Conservation (phyloP, 2,329 filamentous ascomycete species). For the Rutstroemia sp. region DNA sequence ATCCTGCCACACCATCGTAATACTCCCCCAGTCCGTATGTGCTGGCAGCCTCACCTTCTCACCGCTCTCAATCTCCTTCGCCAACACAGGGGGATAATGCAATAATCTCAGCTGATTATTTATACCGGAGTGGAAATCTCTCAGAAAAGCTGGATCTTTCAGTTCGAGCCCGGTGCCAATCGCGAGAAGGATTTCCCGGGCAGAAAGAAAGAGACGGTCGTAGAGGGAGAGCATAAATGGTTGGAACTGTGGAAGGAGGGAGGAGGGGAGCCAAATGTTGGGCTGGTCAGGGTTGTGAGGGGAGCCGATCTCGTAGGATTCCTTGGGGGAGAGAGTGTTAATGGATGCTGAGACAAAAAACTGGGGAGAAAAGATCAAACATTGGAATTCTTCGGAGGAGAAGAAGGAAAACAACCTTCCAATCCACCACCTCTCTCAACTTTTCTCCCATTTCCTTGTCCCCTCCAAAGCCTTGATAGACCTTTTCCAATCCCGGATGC, state of each 20-base stretch:
- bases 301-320: slow-evolving; percentile 45
- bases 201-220: slow-evolving; percentile 37
- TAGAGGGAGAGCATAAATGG: slow-evolving; percentile 42
- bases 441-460: slow-evolving; percentile 36
- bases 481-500: slow-evolving; percentile 46
- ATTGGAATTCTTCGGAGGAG: no score
- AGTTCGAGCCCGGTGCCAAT: slow-evolving; percentile 42
- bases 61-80: slow-evolving; percentile 35
- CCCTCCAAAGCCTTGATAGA: slow-evolving; percentile 37
- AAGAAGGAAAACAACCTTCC: slow-evolving; percentile 35
- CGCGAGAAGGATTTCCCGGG: slow-evolving; percentile 37
- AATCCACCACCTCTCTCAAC: slow-evolving; percentile 40
- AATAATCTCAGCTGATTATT: slow-evolving; percentile 54
- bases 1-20: slow-evolving; percentile 48
- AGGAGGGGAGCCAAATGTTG: slow-evolving; percentile 42
- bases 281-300: slow-evolving; percentile 37
- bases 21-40: slow-evolving; percentile 43
- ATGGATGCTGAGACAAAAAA: background rate
- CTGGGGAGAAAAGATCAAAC: background rate
- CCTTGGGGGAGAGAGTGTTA: slow-evolving; percentile 27
- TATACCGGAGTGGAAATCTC: slow-evolving; percentile 43
- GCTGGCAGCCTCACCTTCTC: slow-evolving; percentile 39
- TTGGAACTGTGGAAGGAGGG: slow-evolving; percentile 39
- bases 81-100: slow-evolving; percentile 47
- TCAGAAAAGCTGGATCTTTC: slow-evolving; percentile 37